Evolutionary conservation across 257 asterid species (phyloP), one percentile per base, ranked within the genome.

Genomic region (Solanum ahanhuiri): DNA sequence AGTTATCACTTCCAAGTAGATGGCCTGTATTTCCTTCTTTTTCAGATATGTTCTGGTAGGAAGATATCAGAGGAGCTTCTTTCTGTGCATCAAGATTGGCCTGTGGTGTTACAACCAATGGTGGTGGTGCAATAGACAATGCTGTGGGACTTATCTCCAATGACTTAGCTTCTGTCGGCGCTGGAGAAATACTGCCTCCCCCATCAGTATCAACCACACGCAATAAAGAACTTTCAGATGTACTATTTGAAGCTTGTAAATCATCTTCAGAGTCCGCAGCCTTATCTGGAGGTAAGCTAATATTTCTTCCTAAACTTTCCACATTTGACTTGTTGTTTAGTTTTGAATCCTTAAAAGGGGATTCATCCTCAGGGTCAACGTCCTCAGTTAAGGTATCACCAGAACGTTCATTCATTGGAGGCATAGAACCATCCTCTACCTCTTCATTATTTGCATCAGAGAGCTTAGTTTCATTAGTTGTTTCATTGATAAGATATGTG

Each of bases 321-420:
- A 57, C 87, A 18, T 77, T 86, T 11, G 92, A 87, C 85, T 86
- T 89, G 70, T 85, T 85, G 87, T 76, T 87, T 37, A 51, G 67
- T 67, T 88, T 91, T 57, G 89, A 86, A 82, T 91, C 96, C 81
- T 87, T 88, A 39, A 91, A 89, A 8, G 91, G 86, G 75, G 88
- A 63, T 87, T 93, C 97, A 86, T 93, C 95, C 86, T 95, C 96
- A 2, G 95, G 95, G 85, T 94, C 96, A 81, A 87, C 73, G 51
- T 89, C 93, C 54, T 88, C 89, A 82, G 88, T 86, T 7, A 73
- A 83, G 51, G 82, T 82, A 57, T 70, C 92, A 86, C 86, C 90
- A 66, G 58, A 35, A 60, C 12, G 48, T 51, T 45, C 67, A 28
- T 39, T 71, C 31, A 86, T 43, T 64, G 89, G 67, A 48, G 70